Conservation (phyloP, 2,329 filamentous ascomycete species). For the Hypoxylon sp. region DNA sequence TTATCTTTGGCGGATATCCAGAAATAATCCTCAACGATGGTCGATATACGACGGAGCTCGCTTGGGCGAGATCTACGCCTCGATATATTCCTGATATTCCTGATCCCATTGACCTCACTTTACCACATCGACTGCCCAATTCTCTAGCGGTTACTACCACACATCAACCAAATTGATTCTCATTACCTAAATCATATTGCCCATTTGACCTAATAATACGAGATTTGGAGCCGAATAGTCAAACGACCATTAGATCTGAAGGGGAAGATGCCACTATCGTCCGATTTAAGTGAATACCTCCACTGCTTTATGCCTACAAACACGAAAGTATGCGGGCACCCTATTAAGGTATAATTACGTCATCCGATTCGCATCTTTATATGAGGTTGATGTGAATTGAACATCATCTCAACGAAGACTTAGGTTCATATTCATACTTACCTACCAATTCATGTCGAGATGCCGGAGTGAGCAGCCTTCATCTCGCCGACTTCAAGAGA, state of each 20-base stretch:
- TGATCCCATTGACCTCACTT: background rate
- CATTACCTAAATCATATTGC: background rate
- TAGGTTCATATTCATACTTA: background rate
- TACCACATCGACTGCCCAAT: background rate
- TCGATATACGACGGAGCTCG: background rate
- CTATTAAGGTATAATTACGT: slow-evolving; percentile 6
- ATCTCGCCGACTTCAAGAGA: background rate
- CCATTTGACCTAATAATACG: background rate
- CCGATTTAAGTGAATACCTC: background rate
- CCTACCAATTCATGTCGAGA: background rate
- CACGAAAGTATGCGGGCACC: background rate
- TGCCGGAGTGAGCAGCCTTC: background rate
- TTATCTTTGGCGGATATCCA: background rate
- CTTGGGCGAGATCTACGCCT: background rate
- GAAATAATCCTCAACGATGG: background rate
- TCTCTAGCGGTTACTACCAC: background rate
- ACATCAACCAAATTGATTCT: background rate
- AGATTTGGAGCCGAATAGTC: background rate
- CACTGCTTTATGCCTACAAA: background rate
- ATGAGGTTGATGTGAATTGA: background rate
- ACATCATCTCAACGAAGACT: background rate
- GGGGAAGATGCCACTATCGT: background rate
- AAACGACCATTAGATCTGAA: background rate
- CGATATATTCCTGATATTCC: background rate
- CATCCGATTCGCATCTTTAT: slow-evolving; percentile 1